Evolutionary conservation across 164 flowering plant species (phyloP).

Genomic region (Magnolia sinica): DNA sequence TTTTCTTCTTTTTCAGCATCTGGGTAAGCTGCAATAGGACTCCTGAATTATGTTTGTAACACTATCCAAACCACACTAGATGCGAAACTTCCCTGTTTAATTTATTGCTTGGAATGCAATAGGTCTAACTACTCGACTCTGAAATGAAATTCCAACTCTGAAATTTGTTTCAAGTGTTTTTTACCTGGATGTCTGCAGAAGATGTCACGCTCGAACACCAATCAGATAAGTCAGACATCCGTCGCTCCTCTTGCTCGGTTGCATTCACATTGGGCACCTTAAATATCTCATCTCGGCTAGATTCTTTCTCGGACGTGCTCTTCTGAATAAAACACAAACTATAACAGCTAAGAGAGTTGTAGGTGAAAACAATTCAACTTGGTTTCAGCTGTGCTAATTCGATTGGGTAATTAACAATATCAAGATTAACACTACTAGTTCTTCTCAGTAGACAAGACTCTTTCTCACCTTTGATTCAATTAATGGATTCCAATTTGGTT

Average conservation of each 20-base stretch:
- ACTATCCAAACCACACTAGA: too few species aligned
- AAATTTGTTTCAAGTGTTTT: neutral
- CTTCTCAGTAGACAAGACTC: neutral
- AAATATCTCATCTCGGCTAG: conserved; percentile 35
- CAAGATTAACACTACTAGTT: neutral
- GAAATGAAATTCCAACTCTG: too few species aligned
- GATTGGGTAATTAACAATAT: too few species aligned
- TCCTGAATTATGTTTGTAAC: too few species aligned
- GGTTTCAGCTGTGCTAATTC: neutral
- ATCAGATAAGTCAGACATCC: conserved; percentile 92
- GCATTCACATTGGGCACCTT: conserved; percentile 24
- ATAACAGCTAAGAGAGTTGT: neutral
- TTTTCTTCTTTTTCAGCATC: too few species aligned
- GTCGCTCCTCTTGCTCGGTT: conserved; percentile 80
- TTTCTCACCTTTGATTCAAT: neutral
- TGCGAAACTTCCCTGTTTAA: neutral
- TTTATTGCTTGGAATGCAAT: too few species aligned
- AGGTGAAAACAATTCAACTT: neutral
- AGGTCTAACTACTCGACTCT: too few species aligned
- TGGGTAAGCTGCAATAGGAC: too few species aligned
- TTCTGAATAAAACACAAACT: neutral
- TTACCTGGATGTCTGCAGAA: conserved; percentile 63
- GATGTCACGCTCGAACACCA: conserved; percentile 83
- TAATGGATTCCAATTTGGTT: neutral
- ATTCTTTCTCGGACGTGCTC: conserved; percentile 17